Base-by-base conservation (phyloP, 2,329 filamentous ascomycete species). In the Westerdykella aurantiaca region DNA sequence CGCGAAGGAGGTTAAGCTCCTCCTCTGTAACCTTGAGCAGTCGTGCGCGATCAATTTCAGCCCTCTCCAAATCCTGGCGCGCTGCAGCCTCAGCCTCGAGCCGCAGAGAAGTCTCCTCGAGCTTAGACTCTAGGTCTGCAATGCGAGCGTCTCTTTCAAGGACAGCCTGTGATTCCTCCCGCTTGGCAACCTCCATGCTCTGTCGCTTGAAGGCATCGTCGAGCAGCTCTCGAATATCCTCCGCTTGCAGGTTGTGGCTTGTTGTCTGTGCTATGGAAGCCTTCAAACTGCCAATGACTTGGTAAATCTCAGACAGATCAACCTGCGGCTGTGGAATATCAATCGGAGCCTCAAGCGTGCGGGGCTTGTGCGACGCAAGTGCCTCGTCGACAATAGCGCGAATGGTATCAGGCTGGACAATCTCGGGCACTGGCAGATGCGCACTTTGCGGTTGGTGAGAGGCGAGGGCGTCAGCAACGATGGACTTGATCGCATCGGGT, bases 11-110 rank as follows among this genome's bases (percentile, higher is more conserved):
- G n/a, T 60, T 54, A 17, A 76, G 60, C 45, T 76, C 73, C 49
- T 75, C 72, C 44, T 76, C 73, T 5, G 71, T 72, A 34, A 75
- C 66, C 41, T 69, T 69, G n/a, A 75, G 61, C 40, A 72, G 60
- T 41, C 68, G 65, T 45, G 67, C 58, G 11, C 65, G 64, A 41
- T 74, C 70, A 5, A 56, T 58, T 47, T 74, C 71, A n/a, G 70
- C 68, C 43, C 64, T 60, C 49, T 75, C 71, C 6, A 70, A 55
- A 11, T 60, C 61, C 46, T 64, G 66, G 34, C 72, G 66, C n/a
- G 65, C 63, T 37, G 71, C 68, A 12, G 63, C 62, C 42, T 73
- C 70, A 38, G 64, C 65, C 14, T 71, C 63, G 18, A 68, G 56
- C 14, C 57, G 61, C 9, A 59, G 42, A 17, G 57, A 58, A 12